Percentiles rank a stretch among this genome's conserved stretches.
Evolutionary conservation across 164 flowering plant species (phyloP).

Genomic region (Tetrastigma voinierianum): DNA sequence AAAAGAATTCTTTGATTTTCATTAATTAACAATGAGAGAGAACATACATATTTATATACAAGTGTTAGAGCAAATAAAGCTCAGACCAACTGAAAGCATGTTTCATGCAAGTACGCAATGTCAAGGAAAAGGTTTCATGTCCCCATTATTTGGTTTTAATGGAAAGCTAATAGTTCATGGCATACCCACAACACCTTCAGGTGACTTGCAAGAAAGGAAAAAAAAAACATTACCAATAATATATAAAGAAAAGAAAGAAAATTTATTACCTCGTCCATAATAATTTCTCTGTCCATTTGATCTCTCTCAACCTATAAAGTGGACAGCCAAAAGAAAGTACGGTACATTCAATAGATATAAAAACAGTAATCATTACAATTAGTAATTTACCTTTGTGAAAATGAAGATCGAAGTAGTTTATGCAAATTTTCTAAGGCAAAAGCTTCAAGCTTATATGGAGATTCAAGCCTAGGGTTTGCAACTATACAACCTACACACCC

Average conservation of each 20-base stretch:
- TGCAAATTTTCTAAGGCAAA: too few relatives aligned
- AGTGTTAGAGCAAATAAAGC: too few relatives aligned
- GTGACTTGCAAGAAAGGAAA: not conserved
- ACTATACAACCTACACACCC: too few relatives aligned
- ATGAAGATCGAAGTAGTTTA: too few relatives aligned
- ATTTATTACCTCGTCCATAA: constrained; percentile 22
- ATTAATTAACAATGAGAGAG: too few relatives aligned
- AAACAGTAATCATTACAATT: not conserved
- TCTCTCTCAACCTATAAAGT: constrained; percentile 18
- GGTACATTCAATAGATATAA: not conserved
- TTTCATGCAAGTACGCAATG: not conserved
- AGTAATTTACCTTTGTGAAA: not conserved
- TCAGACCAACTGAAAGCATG: not conserved
- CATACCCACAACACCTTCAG: not conserved
- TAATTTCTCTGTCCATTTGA: constrained; percentile 12
- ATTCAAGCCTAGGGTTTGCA: too few relatives aligned
- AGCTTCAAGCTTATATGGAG: too few relatives aligned
- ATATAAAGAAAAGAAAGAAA: not conserved
- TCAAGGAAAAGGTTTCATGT: not conserved
- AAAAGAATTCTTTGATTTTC: too few relatives aligned
- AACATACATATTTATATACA: too few relatives aligned
- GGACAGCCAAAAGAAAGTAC: constrained; percentile 1
- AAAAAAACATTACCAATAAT: not conserved
- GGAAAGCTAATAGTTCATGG: not conserved
- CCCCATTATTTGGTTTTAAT: not conserved